Evolutionary conservation across 2,329 filamentous ascomycete species (phyloP).

Genomic region (Mycosphaerelloides madeirae): DNA sequence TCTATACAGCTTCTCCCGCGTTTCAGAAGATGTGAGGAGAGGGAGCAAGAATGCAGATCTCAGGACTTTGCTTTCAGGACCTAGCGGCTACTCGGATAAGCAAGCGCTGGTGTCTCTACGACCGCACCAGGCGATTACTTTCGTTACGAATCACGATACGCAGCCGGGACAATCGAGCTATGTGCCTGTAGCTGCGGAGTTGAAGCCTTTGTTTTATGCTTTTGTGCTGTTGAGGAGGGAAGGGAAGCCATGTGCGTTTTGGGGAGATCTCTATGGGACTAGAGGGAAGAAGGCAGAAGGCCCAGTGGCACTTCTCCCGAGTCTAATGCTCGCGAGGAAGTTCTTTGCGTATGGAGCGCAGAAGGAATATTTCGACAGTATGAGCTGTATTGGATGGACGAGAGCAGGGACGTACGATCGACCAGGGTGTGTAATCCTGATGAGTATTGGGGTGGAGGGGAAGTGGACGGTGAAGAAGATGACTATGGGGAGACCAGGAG

Average conservation of each 20-base stretch:
- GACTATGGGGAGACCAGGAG: constrained; percentile 57
- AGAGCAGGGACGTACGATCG: constrained; percentile 45
- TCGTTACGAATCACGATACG: constrained; percentile 71
- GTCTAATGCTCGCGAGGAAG: constrained; percentile 58
- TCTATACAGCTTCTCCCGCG: constrained; percentile 60
- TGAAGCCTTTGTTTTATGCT: constrained; percentile 68
- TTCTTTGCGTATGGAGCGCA: constrained; percentile 64
- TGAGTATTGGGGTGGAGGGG: constrained; percentile 25
- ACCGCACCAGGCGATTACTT: constrained; percentile 43
- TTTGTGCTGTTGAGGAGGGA: constrained; percentile 63
- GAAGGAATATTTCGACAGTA: constrained; percentile 58
- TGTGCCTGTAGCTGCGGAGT: constrained; percentile 59
- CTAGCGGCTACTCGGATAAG: constrained; percentile 13
- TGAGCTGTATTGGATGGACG: constrained; percentile 60
- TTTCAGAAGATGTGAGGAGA: constrained; percentile 45
- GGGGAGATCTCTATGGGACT: constrained; percentile 65
- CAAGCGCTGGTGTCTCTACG: constrained; percentile 16
- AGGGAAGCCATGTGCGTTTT: constrained; percentile 65
- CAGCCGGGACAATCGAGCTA: constrained; percentile 59
- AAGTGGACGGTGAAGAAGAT: constrained; percentile 48
- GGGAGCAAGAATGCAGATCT: constrained; percentile 54
- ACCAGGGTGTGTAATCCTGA: constrained; percentile 31
- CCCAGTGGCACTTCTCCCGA: constrained; percentile 48
- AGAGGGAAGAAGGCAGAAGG: constrained; percentile 44
- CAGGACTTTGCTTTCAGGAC: constrained; percentile 35